Evolutionary conservation across 1,139 yeast species (phyloP).

Genomic region (Geotrichum candidum): DNA sequence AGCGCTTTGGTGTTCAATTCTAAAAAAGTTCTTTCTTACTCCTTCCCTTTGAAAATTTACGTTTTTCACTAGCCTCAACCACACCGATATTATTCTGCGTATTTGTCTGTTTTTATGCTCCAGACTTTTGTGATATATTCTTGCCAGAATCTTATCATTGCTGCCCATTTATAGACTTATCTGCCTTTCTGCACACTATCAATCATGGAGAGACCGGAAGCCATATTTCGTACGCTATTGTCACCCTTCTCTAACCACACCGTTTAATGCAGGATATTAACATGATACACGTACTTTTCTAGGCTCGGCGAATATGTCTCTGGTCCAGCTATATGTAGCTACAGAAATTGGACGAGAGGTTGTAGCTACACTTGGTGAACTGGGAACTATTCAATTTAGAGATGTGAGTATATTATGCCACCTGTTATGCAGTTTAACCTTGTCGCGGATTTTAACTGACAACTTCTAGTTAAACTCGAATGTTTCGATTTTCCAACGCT

Average conservation of each 20-base stretch:
- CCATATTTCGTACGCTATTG: constrained; percentile 19
- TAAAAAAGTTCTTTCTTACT: not conserved
- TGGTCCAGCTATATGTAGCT: constrained; percentile 89
- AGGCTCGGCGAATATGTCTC: constrained; percentile 91
- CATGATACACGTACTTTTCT: not conserved
- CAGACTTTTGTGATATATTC: not conserved
- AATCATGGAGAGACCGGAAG: constrained; percentile 20
- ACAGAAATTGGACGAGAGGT: constrained; percentile 84
- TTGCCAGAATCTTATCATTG: not conserved
- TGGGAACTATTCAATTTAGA: constrained; percentile 80
- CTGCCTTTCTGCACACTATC: not conserved
- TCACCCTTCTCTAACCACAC: not conserved
- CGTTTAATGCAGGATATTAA: not conserved
- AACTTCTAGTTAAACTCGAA: constrained; percentile 51
- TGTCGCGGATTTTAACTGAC: not conserved
- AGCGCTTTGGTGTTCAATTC: not conserved
- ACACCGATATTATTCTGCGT: not conserved
- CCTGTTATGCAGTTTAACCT: not conserved
- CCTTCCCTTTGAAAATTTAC: not conserved
- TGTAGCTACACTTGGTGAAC: constrained; percentile 71
- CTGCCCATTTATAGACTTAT: not conserved
- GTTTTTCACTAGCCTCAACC: not conserved
- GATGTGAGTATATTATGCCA: constrained; percentile 38
- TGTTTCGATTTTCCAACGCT: constrained; percentile 77
- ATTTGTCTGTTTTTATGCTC: not conserved